Percentiles rank a stretch among this genome's conserved stretches.
These are phyloP conservation scores for Candida morakotiae DNA, from an alignment of 805 yeast species.

Conservation along the genomic window DNA sequence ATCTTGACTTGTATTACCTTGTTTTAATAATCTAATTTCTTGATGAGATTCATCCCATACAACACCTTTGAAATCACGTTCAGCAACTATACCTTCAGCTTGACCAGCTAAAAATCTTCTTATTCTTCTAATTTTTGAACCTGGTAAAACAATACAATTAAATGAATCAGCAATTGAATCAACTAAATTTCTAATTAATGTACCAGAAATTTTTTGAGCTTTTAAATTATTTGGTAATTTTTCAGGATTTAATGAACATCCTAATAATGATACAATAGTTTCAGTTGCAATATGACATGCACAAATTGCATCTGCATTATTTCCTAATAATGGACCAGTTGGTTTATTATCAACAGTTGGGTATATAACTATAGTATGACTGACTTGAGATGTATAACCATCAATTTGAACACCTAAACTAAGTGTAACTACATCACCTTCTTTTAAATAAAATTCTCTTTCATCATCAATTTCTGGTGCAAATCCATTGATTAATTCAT, in stretches of 20 bases:
- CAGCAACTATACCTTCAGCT: constrained; percentile 87
- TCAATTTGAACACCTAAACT: constrained; percentile 89
- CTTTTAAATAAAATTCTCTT: constrained; percentile 39
- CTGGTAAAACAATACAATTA: constrained; percentile 85
- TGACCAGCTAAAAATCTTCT: constrained; percentile 96
- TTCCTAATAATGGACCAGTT: constrained; percentile 76
- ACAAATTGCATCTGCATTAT: constrained; percentile 82
- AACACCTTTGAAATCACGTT: constrained; percentile 89
- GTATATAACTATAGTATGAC: constrained; percentile 83
- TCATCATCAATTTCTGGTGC: constrained; percentile 79
- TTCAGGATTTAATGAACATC: constrained; percentile 71
- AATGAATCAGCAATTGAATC: constrained; percentile 83
- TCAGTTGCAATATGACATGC: constrained; percentile 90
- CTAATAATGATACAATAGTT: constrained; percentile 73
- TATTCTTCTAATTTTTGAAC: constrained; percentile 86
- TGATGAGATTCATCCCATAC: constrained; percentile 83
- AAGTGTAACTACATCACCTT: constrained; percentile 85
- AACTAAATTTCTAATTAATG: constrained; percentile 66
- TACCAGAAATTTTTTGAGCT: constrained; percentile 56
- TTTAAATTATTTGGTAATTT: constrained; percentile 57
- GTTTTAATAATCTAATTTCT: constrained; percentile 53
- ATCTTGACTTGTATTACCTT: constrained; percentile 22
- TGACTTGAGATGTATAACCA: constrained; percentile 84
- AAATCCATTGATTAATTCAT: constrained; percentile 73
- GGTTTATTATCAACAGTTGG: constrained; percentile 56